These are phyloP conservation scores for Solanum paucissectum DNA, from an alignment of 257 asterid genomes.

Conservation along the genomic window DNA sequence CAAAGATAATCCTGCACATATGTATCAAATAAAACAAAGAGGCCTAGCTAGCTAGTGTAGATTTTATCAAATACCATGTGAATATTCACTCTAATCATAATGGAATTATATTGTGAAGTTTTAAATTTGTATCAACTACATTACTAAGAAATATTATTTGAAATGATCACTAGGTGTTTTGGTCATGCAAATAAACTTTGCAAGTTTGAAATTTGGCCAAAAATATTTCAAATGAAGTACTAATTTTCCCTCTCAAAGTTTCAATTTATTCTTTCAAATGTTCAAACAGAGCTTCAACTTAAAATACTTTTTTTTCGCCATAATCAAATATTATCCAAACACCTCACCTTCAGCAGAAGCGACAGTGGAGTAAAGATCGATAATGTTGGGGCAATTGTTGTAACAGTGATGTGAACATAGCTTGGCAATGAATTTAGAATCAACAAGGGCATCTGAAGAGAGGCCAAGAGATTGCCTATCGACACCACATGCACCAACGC, in stretches of 20 bases:
- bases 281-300: neutral
- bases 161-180: neutral
- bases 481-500: constrained; percentile 55
- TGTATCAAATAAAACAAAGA: neutral
- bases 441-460: constrained; percentile 59
- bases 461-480: constrained; percentile 55
- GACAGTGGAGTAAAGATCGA: constrained; percentile 57
- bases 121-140: neutral
- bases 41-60: neutral
- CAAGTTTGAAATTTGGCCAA: neutral
- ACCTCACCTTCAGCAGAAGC: constrained; percentile 67
- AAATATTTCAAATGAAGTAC: neutral
- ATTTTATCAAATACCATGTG: neutral
- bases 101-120: too few relatives aligned
- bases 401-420: constrained; percentile 66
- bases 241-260: neutral
- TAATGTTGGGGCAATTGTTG: constrained; percentile 55
- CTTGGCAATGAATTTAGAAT: constrained; percentile 31
- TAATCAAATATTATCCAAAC: neutral
- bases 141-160: too few relatives aligned
- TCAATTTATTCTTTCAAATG: too few relatives aligned
- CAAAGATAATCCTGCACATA: constrained; percentile 46
- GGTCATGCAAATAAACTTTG: too few relatives aligned
- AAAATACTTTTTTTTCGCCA: too few relatives aligned
- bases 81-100: neutral